Evolutionary conservation across 495 filamentous ascomycete genomes (phyloP).

Genomic region (Neurospora sp.): DNA sequence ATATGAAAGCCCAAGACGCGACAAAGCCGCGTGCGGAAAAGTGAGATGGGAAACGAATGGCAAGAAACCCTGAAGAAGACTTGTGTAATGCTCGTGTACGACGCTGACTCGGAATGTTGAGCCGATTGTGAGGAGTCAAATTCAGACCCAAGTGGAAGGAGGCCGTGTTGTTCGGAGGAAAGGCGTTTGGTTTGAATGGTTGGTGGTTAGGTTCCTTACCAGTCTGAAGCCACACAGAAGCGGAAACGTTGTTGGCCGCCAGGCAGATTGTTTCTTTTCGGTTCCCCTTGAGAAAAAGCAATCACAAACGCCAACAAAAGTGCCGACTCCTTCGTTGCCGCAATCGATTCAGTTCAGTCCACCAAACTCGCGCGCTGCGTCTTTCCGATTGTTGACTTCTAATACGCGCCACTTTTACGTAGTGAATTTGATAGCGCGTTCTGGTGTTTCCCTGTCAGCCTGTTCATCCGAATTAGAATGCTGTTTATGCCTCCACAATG

Average conservation of each 20-base stretch:
- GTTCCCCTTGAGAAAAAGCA: not conserved
- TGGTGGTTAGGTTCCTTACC: not conserved
- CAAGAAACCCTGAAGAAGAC: not conserved
- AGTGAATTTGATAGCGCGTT: not conserved
- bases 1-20: not conserved
- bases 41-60: not conserved
- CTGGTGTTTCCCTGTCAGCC: not conserved
- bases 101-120: not conserved
- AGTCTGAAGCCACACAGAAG: not conserved
- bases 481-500: not conserved
- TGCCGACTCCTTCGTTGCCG: not conserved
- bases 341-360: not conserved
- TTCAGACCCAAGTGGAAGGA: not conserved
- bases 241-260: not conserved
- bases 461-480: not conserved
- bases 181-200: not conserved
- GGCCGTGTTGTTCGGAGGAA: not conserved
- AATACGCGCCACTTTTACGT: not conserved
- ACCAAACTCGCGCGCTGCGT: not conserved
- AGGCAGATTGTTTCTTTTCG: not conserved
- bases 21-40: not conserved
- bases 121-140: not conserved
- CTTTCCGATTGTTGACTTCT: not conserved
- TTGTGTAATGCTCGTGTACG: not conserved
- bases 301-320: not conserved